Evolutionary conservation across 140 eudicot genomes (phyloP), one percentile per base, ranked within the genome.

Genomic region (Senecio squalidus): DNA sequence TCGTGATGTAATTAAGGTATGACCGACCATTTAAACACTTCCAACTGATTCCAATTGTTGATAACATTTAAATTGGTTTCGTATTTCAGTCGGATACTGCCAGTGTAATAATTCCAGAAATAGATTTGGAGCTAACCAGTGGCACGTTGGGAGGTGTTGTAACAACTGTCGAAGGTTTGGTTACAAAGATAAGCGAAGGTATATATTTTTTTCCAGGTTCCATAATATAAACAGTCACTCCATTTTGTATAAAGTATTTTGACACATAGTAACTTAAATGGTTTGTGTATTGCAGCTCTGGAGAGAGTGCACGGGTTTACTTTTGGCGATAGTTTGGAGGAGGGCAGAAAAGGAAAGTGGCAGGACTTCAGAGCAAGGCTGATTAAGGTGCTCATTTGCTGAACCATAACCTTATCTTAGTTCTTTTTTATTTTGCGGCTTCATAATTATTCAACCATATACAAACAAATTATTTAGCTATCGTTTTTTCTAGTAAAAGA

Each of bases 81-180:
- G 55, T 44, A 23, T 48, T 14, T 5, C 75, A 89, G 97, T 89
- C 97, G 0, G 95, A 89, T 68, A 84, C 92, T 34, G 97, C 97
- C 23, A 63, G 84, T 51, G 92, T 89, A 44, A 54, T 38, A 59
- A 82, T 89, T 44, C 97, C 97, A 28, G 97, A 89, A 76, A 72
- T 89, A 46, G 95, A 85, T 54, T 69, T 89, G 86, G 97, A 89
- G 84, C 75, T 89, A 26, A 53, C 82, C 6, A 79, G 95, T 65
- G 97, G 97, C 52, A 89, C 95, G 14, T 64, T 89, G 72, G 97
- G 97, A 61, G 97, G 97, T 40, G 55, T 77, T 4, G 95, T 89
- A 26, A 84, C 97, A 34, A 89, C 97, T 6, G 68, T 89, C 43
- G 97, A 89, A 75, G 97, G 97, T 50, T 73, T 89, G 70, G 73